Evolutionary conservation across 2,329 filamentous ascomycete genomes (phyloP).

Genomic region (Aspergillus alliaceus): DNA sequence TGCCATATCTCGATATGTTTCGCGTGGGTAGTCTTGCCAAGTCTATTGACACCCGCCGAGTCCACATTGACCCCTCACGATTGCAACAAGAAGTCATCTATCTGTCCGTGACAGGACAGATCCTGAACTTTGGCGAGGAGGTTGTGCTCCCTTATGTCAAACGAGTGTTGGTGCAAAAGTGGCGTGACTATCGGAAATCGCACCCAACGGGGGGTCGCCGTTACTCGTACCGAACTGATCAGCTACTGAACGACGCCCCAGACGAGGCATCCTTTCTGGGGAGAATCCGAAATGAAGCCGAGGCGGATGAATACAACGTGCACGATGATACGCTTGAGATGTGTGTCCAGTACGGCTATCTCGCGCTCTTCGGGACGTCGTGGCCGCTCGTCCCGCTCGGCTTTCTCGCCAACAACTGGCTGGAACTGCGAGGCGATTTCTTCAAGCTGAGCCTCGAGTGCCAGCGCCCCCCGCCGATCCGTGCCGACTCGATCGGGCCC

Average conservation of each 20-base stretch:
- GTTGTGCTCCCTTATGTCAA: slow-evolving; percentile 83
- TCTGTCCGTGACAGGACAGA: slow-evolving; percentile 89
- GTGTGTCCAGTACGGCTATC: slow-evolving; percentile 85
- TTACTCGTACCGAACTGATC: slow-evolving; percentile 42
- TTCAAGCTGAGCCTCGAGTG: slow-evolving; percentile 91
- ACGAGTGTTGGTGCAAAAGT: slow-evolving; percentile 73
- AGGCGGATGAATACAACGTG: slow-evolving; percentile 83
- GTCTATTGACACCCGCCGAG: slow-evolving; percentile 45
- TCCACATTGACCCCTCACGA: slow-evolving; percentile 78
- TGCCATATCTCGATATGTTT: slow-evolving; percentile 85
- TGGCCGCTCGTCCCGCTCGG: slow-evolving; percentile 91
- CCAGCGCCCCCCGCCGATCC: slow-evolving; percentile 84
- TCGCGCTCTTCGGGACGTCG: slow-evolving; percentile 86
- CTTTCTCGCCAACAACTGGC: slow-evolving; percentile 93
- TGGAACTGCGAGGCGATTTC: slow-evolving; percentile 89
- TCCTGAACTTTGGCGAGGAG: slow-evolving; percentile 84
- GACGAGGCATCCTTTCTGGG: slow-evolving; percentile 80
- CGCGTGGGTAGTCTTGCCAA: slow-evolving; percentile 52
- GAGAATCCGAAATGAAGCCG: slow-evolving; percentile 78
- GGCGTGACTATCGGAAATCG: slow-evolving; percentile 40
- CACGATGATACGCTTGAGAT: slow-evolving; percentile 90
- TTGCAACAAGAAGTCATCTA: slow-evolving; percentile 92
- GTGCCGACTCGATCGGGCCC: slow-evolving; percentile 90
- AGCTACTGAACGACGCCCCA: slow-evolving; percentile 62
- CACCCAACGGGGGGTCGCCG: slow-evolving; percentile 30